These are phyloP conservation scores for Aspergillus coremiiformis DNA, from an alignment of 495 filamentous ascomycete species.

Conservation along the genomic window DNA sequence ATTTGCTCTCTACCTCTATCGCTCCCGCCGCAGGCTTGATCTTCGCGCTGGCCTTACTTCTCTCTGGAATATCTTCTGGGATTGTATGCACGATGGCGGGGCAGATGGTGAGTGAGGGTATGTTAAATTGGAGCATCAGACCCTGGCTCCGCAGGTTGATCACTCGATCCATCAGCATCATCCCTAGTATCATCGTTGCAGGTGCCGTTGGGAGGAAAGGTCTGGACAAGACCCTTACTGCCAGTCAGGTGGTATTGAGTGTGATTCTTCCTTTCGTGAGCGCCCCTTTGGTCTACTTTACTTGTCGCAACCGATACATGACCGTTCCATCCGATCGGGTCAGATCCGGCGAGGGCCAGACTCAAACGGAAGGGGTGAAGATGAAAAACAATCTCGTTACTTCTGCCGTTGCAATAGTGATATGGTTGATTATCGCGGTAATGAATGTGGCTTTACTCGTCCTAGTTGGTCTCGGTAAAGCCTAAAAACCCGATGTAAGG, in stretches of 20 bases:
- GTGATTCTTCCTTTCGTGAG: conserved; percentile 75
- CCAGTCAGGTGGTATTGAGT: conserved; percentile 71
- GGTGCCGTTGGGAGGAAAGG: conserved; percentile 66
- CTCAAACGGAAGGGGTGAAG: conserved; percentile 30
- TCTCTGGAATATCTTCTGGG: conserved; percentile 70
- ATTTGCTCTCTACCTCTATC: conserved; percentile 61
- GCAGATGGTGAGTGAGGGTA: conserved; percentile 76
- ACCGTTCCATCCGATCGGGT: conserved; percentile 43
- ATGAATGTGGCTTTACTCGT: conserved; percentile 73
- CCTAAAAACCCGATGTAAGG: conserved; percentile 10
- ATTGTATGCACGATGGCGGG: conserved; percentile 81
- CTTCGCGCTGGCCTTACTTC: conserved; percentile 68
- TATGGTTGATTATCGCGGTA: conserved; percentile 62
- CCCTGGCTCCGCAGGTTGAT: conserved; percentile 69
- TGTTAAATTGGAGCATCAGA: conserved; percentile 59
- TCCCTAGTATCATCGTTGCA: conserved; percentile 74
- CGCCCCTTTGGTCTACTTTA: conserved; percentile 83
- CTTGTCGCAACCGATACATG: conserved; percentile 76
- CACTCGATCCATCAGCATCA: conserved; percentile 67
- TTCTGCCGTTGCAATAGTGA: conserved; percentile 44
- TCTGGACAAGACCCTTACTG: conserved; percentile 66
- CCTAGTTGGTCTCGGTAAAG: conserved; percentile 53
- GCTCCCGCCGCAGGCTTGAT: conserved; percentile 66
- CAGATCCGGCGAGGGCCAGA: conserved; percentile 19
- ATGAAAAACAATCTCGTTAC: conserved; percentile 59